Evolutionary conservation across 441 rosid species (phyloP).

Genomic region (Adansonia grandidieri): DNA sequence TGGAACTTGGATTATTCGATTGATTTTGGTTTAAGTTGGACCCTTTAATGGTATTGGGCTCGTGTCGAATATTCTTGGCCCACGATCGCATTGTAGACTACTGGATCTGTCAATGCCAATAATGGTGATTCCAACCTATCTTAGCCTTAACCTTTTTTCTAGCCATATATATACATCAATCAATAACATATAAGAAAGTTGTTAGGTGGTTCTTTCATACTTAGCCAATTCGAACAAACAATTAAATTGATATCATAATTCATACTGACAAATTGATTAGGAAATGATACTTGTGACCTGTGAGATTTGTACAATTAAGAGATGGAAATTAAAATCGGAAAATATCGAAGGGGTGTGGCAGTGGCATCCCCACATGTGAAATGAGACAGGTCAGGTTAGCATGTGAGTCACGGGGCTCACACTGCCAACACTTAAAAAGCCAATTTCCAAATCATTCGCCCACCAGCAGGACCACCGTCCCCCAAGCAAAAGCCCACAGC

Average conservation of each 20-base stretch:
- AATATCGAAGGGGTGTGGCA: not conserved
- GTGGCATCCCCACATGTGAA: slow-evolving; percentile 22
- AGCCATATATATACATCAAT: not conserved
- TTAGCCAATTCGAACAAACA: slow-evolving; percentile 7
- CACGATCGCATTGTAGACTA: not conserved
- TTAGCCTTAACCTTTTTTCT: not conserved
- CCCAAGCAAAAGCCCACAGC: not conserved
- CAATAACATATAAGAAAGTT: not conserved
- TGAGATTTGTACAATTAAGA: not conserved
- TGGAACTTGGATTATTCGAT: not conserved
- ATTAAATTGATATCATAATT: not conserved
- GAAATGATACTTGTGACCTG: not conserved
- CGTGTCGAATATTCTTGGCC: not conserved
- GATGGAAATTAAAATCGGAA: not conserved
- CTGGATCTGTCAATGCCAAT: no score
- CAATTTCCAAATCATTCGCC: not conserved
- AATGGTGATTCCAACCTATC: not conserved
- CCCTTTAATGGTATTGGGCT: not conserved
- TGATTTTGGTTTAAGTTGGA: not conserved
- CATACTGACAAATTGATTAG: not conserved
- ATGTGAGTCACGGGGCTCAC: slow-evolving; percentile 26
- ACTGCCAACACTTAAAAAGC: not conserved
- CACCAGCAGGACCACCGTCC: slow-evolving; percentile 28
- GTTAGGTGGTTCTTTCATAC: not conserved
- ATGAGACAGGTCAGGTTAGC: slow-evolving; percentile 20